phyloP scores from a whole-genome alignment of 2,329 filamentous ascomycete genomes.

The Phaeophleospora eucalypticola region DNA sequence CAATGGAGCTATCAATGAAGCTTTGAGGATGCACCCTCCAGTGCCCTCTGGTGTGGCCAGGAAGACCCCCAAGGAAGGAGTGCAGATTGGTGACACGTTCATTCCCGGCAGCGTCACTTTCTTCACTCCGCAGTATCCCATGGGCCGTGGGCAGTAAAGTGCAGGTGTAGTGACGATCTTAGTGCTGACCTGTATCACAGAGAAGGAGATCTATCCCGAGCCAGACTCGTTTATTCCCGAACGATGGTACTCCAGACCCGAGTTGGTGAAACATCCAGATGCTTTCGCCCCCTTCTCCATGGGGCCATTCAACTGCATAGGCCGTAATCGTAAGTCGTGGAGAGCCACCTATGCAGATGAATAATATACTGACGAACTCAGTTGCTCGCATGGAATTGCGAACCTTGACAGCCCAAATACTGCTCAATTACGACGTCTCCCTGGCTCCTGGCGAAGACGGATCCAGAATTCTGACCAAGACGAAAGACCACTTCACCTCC shows the following conservation, averaged over 20 bases:
- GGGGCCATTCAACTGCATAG: constrained; percentile 37
- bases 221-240: constrained; percentile 33
- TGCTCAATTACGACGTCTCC: constrained; percentile 36
- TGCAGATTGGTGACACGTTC: constrained; percentile 33
- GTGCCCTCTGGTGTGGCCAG: constrained; percentile 35
- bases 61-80: constrained; percentile 35
- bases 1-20: constrained; percentile 42
- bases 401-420: constrained; percentile 32
- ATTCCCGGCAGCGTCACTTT: constrained; percentile 30
- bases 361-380: constrained; percentile 10
- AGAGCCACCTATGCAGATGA: background rate
- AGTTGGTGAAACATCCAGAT: constrained; percentile 34
- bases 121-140: constrained; percentile 19
- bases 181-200: constrained; percentile 3
- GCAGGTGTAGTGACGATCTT: background rate
- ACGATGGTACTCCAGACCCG: constrained; percentile 35
- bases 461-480: constrained; percentile 28
- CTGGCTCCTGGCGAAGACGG: constrained; percentile 38
- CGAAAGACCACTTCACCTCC: constrained; percentile 37
- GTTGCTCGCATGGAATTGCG: constrained; percentile 38
- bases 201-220: constrained; percentile 28
- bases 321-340: constrained; percentile 23
- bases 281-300: constrained; percentile 37
- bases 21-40: constrained; percentile 39
- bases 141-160: constrained; percentile 20